Conservation (phyloP, 768 basidiomycete species). For the Hypsizygus marmoreus region DNA sequence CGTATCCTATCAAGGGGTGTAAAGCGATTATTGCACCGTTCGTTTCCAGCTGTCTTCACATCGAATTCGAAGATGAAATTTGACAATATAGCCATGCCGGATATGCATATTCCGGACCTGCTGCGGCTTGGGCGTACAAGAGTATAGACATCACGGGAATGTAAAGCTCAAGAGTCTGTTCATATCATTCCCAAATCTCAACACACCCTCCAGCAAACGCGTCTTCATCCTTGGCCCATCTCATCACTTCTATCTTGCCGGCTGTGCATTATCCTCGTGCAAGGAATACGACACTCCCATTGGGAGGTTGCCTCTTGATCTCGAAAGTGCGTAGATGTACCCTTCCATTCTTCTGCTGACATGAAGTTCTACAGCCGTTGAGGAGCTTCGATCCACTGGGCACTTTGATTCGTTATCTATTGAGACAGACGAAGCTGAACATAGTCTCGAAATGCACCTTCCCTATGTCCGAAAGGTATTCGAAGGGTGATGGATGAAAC, state of each 20-base stretch:
- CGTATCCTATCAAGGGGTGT: conserved; percentile 67
- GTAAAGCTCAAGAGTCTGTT: conserved; percentile 47
- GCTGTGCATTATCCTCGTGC: conserved; percentile 86
- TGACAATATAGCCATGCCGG: conserved; percentile 79
- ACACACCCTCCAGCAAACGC: conserved; percentile 60
- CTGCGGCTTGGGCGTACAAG: conserved; percentile 97
- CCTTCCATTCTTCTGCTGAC: neutral
- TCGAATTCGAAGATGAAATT: conserved; percentile 1
- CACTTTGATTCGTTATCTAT: conserved; percentile 70
- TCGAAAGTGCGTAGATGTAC: conserved; percentile 58
- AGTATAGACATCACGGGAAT: conserved; percentile 80
- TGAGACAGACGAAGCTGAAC: conserved; percentile 86
- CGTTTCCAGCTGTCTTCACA: conserved; percentile 33
- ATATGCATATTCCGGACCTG: conserved; percentile 89
- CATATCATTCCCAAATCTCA: conserved; percentile 5
- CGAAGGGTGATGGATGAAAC: conserved; percentile 57
- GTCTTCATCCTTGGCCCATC: conserved; percentile 97
- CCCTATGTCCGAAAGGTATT: conserved; percentile 89
- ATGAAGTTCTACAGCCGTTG: conserved; percentile 51
- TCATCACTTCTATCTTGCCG: conserved; percentile 85
- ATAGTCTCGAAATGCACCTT: conserved; percentile 97
- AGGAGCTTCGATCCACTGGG: conserved; percentile 62
- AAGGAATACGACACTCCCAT: conserved; percentile 81
- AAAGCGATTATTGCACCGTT: conserved; percentile 96
- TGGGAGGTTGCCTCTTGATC: conserved; percentile 78